These are phyloP conservation scores for Fusarium sp. DNA, from an alignment of 2,329 filamentous ascomycete species.

Conservation along the genomic window DNA sequence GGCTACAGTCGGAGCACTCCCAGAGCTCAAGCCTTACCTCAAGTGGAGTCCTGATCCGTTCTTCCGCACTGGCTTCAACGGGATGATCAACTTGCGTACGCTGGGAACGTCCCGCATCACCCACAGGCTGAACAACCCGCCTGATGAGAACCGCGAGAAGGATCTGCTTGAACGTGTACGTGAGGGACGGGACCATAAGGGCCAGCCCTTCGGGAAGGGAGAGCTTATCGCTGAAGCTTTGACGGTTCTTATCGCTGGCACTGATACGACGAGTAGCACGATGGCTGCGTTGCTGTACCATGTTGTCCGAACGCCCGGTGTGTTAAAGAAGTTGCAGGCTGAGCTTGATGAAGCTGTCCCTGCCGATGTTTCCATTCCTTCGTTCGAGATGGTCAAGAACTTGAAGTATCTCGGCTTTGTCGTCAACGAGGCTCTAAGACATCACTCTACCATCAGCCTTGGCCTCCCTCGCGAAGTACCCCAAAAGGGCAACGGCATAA, in stretches of 20 bases:
- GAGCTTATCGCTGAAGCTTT: constrained; percentile 1
- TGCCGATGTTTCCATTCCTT: not conserved
- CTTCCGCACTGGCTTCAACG: constrained; percentile 2
- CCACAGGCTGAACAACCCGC: not conserved
- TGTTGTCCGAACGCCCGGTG: not conserved
- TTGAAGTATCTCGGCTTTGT: constrained; percentile 11
- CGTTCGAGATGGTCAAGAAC: not conserved
- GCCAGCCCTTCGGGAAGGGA: not conserved
- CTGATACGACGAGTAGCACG: not conserved
- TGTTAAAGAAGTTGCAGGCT: not conserved
- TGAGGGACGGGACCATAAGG: constrained; percentile 4
- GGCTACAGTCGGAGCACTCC: constrained; percentile 4
- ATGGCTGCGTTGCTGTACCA: constrained; percentile 1
- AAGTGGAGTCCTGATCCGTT: constrained; percentile 8
- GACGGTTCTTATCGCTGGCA: not conserved
- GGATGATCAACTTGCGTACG: constrained; percentile 6
- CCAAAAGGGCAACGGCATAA: not conserved
- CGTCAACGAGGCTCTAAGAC: constrained; percentile 6
- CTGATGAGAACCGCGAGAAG: not conserved
- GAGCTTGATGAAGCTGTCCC: constrained; percentile 1
- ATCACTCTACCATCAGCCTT: not conserved
- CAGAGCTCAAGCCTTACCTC: constrained; percentile 3
- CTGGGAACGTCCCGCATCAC: constrained; percentile 2
- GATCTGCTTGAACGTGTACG: constrained; percentile 1
- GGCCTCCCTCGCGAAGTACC: constrained; percentile 2